Evolutionary conservation across 495 filamentous ascomycete species (phyloP), one percentile per base, ranked within the genome.

Genomic region (Penicillium goetzii): DNA sequence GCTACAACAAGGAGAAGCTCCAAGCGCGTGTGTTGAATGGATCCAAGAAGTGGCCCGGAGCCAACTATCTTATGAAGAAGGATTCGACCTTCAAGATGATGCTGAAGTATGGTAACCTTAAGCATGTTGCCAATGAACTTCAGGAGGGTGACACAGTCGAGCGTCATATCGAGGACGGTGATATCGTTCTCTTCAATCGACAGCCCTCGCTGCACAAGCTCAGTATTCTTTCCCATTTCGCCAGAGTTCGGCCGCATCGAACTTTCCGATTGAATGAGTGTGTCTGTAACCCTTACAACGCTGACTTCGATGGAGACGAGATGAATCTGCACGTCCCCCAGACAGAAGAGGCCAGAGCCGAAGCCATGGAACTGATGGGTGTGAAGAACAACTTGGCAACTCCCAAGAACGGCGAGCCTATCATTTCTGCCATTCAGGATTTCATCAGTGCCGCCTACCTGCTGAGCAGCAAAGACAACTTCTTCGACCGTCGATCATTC

Each of bases 241-340:
- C 88, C 61, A 97, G 96, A 73, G 86, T 99, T 53, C 89, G 96
- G 54, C 95, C 94, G 7, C 94, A 96, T 86, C 88, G 94, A 72
- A 99, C 95, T 0, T 98, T 99, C 76, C 89, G 95, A 50, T 83
- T 99, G 56, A 99, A 99, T 72, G 95, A 99, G 72, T 98, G 95
- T 85, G 95, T 96, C 8, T 99, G 95, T 73, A 94, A 92, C 47
- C 95, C 95, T 10, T 99, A 99, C 84, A 99, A 99, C 76, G 95
- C 95, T 49, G 95, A 99, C 87, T 99, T 99, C 72, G 95, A 99
- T 68, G 95, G 95, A 67, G 95, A 99, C 65, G 95, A 99, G 76
- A 99, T 99, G 95, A 99, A 99, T 69, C 76, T 99, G 63, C 95
- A 99, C 76, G 93, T 99, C 6, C 95, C 95, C 17, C 95, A 99